A percentile compares a stretch with the other conserved stretches of the same genome.
phyloP scores from a whole-genome alignment of 129 eudicot species.

The Flaveria robusta region DNA sequence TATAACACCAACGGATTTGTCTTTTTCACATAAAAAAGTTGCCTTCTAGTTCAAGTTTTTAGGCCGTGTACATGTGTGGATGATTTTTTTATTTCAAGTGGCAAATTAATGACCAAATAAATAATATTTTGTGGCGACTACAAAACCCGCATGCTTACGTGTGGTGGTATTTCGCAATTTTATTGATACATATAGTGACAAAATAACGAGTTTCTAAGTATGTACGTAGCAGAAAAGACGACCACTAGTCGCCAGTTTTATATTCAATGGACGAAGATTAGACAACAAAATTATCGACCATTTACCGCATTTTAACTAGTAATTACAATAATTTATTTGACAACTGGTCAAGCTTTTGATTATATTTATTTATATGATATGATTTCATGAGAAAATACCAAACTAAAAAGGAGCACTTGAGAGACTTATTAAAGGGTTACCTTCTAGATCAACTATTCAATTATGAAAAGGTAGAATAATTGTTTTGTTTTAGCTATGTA shows the following conservation, averaged over 20 bases:
- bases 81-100: neutral
- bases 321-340: neutral
- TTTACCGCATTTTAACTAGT: neutral
- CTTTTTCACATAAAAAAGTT: neutral
- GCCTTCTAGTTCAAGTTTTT: neutral
- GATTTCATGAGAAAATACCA: no score
- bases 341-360: neutral
- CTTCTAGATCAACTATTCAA: no score
- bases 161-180: neutral
- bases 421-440: no score
- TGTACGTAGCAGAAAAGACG: conserved; percentile 1
- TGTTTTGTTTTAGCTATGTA: no score
- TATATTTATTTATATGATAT: neutral
- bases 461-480: no score
- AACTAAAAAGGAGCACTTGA: no score
- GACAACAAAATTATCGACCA: neutral
- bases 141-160: neutral
- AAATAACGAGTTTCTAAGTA: neutral
- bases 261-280: neutral
- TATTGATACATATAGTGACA: neutral
- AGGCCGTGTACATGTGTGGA: neutral
- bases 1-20: neutral
- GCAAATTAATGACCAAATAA: neutral
- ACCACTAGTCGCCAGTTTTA: neutral
- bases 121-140: neutral